A percentile compares a stretch with the other conserved stretches of the same genome.
Conservation (phyloP, 495 filamentous ascomycete species). For the Daldinia grandis region DNA sequence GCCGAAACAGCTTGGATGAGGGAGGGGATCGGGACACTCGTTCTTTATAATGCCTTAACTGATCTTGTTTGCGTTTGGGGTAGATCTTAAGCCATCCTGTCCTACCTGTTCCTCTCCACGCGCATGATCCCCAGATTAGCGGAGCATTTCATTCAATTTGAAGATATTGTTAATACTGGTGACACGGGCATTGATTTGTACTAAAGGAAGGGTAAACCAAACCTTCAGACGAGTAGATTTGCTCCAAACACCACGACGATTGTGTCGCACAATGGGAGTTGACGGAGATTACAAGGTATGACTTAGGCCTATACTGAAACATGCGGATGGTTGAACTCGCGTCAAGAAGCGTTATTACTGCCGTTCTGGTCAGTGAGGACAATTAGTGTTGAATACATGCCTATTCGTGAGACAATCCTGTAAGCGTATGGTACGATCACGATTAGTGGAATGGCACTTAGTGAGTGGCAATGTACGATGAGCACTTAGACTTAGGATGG, state of each 20-base stretch:
- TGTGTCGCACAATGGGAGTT: conserved; percentile 23
- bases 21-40: conserved; percentile 5
- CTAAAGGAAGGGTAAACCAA: conserved; percentile 18
- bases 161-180: conserved; percentile 5
- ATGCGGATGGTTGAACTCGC: conserved; percentile 25
- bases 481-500: not conserved
- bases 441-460: not conserved
- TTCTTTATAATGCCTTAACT: conserved; percentile 28
- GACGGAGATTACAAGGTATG: conserved; percentile 41
- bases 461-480: not conserved
- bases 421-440: not conserved
- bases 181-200: conserved; percentile 18
- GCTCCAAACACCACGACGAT: conserved; percentile 31
- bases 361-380: not conserved
- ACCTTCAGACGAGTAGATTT: conserved; percentile 29
- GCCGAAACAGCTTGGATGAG: not conserved
- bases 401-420: not conserved
- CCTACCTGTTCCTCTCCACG: not conserved
- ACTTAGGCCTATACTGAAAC: conserved; percentile 36
- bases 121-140: conserved; percentile 23
- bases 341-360: conserved; percentile 38
- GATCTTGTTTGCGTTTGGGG: not conserved
- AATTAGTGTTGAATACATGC: not conserved
- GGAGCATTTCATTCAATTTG: conserved; percentile 33
- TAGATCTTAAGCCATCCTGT: conserved; percentile 4